Percentiles rank a stretch among this genome's conserved stretches.
phyloP scores from a whole-genome alignment of 306 rosid species.

The Vigna reflexopilosa region DNA sequence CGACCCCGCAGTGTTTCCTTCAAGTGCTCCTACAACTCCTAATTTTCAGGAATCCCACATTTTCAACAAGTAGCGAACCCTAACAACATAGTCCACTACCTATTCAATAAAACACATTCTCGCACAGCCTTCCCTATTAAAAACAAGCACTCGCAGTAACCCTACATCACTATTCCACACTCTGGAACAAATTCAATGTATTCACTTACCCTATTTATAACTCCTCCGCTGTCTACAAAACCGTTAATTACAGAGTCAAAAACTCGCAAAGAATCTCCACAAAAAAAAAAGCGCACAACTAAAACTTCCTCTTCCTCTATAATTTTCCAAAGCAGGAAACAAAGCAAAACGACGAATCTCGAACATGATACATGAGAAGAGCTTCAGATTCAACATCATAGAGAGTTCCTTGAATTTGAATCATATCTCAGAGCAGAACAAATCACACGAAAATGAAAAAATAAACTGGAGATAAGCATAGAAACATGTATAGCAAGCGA shows the following conservation, averaged over 20 bases:
- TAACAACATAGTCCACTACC: constrained; percentile 12
- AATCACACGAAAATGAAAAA: constrained; percentile 20
- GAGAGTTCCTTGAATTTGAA: constrained; percentile 33
- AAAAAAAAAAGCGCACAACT: constrained; percentile 15
- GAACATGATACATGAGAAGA: constrained; percentile 4
- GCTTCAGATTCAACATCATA: constrained; percentile 51
- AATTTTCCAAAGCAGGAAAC: background rate
- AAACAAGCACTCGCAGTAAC: background rate
- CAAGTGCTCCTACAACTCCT: constrained; percentile 10
- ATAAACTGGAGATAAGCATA: background rate
- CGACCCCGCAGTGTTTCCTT: background rate
- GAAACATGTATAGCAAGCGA: background rate
- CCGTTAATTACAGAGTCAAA: constrained; percentile 6
- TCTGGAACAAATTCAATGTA: constrained; percentile 12
- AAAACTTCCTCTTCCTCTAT: background rate
- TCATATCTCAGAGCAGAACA: constrained; percentile 16
- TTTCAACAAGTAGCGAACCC: constrained; percentile 24
- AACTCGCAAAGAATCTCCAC: background rate
- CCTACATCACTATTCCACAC: constrained; percentile 28
- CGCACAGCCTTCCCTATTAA: constrained; percentile 8
- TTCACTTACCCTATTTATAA: background rate
- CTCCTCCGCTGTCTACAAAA: constrained; percentile 18
- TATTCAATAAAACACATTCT: constrained; percentile 2
- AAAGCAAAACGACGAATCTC: constrained; percentile 31
- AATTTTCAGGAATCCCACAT: constrained; percentile 23